Percentiles rank a stretch among this genome's conserved stretches.
Evolutionary conservation across 2,329 filamentous ascomycete species (phyloP).

Genomic region (Colletotrichum euphorbiae): DNA sequence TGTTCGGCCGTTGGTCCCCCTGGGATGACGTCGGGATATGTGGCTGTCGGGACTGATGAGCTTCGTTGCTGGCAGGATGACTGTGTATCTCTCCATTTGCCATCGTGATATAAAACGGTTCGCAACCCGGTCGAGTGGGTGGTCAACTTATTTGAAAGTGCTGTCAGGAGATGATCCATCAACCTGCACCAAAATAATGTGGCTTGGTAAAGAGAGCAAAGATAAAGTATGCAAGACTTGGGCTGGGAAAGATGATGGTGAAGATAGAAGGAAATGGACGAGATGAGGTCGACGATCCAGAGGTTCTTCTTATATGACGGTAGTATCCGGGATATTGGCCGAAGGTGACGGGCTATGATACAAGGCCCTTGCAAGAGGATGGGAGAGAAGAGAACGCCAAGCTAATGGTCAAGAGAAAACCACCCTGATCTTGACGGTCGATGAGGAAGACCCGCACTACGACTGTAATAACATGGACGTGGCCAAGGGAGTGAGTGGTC

Average conservation of each 20-base stretch:
- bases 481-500: conserved; percentile 30
- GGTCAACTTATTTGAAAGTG: too few species aligned
- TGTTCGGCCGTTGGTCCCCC: too few species aligned
- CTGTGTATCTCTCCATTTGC: too few species aligned
- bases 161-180: too few species aligned
- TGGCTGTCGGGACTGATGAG: too few species aligned
- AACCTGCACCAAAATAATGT: too few species aligned
- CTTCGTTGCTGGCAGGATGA: too few species aligned
- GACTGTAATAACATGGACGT: conserved; percentile 3
- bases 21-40: too few species aligned
- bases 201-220: too few species aligned
- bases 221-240: too few species aligned
- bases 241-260: background rate
- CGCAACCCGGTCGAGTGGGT: too few species aligned
- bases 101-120: too few species aligned
- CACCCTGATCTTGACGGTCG: background rate
- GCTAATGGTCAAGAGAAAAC: conserved; percentile 8
- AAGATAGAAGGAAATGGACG: background rate
- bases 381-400: conserved; percentile 17
- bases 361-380: background rate
- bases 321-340: background rate
- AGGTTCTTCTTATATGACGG: background rate
- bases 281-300: background rate
- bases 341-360: background rate
- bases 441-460: background rate